phyloP scores from a whole-genome alignment of 192 early-diverging fungal genomes.

The Coemansia sp. region DNA sequence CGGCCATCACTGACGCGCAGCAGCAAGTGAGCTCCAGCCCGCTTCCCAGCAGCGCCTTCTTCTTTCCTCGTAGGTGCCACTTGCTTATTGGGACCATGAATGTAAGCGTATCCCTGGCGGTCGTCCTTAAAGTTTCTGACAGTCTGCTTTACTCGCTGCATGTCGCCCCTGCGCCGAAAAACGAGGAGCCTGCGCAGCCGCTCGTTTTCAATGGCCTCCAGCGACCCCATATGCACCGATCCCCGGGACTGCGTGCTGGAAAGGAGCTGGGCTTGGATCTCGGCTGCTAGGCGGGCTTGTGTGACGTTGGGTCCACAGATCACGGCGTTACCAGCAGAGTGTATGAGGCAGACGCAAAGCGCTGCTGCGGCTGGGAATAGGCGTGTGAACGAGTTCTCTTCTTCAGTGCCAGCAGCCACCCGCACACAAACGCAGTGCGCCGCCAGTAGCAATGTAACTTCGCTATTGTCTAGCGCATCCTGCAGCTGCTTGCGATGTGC shows the following conservation, averaged over 20 bases:
- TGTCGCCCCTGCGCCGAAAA: background rate
- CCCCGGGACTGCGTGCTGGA: background rate
- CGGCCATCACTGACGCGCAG: constrained; percentile 30
- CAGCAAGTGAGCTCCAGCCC: constrained; percentile 6
- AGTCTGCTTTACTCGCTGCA: background rate
- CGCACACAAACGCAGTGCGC: background rate
- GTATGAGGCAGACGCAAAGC: background rate
- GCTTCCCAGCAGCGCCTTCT: too few species aligned
- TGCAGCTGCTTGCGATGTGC: background rate
- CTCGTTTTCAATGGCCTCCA: background rate
- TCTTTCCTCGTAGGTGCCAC: background rate
- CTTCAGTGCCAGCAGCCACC: background rate
- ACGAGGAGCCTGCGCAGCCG: background rate
- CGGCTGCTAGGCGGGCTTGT: background rate
- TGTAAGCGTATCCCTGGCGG: background rate
- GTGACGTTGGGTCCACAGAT: background rate
- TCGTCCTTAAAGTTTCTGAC: background rate
- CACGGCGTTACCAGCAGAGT: background rate
- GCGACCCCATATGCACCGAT: background rate
- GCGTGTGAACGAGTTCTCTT: background rate
- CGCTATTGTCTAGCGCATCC: background rate
- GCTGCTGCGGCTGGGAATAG: background rate
- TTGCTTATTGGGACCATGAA: background rate
- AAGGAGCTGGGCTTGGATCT: background rate
- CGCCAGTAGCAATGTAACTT: background rate